Base-by-base conservation (phyloP, 108 stramenopile species). In the Cyclotella kingstonii region DNA sequence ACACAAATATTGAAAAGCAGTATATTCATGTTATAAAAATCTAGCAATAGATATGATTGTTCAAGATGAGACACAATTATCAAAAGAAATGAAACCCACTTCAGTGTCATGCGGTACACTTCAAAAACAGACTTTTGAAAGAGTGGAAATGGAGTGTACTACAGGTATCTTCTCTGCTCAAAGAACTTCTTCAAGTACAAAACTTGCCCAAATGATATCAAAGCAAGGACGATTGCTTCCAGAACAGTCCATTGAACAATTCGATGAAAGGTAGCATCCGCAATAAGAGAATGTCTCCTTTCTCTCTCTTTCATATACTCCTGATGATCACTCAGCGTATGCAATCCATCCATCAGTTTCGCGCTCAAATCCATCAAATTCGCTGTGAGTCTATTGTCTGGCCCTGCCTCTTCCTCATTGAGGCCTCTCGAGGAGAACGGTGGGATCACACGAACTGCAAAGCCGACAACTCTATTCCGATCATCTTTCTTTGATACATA, bases 121-220 rank as follows among this genome's bases (percentile, higher is more conserved):
- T n/a, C n/a, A n/a, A n/a, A n/a, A n/a, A n/a, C n/a, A n/a, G n/a
- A n/a, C n/a, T n/a, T n/a, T n/a, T n/a, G n/a, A n/a, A n/a, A n/a
- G n/a, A n/a, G n/a, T n/a, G n/a, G n/a, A n/a, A n/a, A n/a, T n/a
- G n/a, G n/a, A n/a, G n/a, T n/a, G n/a, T 33, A n/a, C 63, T 84
- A 91, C 34, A 91, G 65, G 59, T 91, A 91, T 52, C 83, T 47
- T 63, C 70, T 70, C 46, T 80, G 79, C 60, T 91, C 90, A 43
- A 91, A 87, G 66, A 91, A 91, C 50, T 82, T 85, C 41, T 70
- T 82, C 83, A 85, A 81, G 51, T 91, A 91, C 76, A 87, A 52
- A 27, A 91, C 86, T 63, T 91, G 90, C 28, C 74, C 82, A 47
- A 60, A 66, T 5, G 90, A 83, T 57, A 91, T 86, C 34, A 60